Conservation (phyloP, 768 basidiomycete species). For the Chalciporus pseudorubinellus region DNA sequence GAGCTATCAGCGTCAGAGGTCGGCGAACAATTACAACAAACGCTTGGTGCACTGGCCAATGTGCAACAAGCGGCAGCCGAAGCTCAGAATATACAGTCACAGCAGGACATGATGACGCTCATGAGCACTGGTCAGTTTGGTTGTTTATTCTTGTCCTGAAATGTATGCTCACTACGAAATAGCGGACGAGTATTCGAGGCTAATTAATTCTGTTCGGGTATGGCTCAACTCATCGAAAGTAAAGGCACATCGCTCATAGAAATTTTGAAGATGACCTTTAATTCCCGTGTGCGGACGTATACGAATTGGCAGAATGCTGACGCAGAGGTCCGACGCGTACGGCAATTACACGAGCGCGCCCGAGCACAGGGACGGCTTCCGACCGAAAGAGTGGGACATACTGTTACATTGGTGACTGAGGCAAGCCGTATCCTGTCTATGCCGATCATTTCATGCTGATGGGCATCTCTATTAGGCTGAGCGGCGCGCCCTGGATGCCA, state of each 20-base stretch:
- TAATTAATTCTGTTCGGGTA: constrained; percentile 85
- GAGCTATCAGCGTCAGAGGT: constrained; percentile 78
- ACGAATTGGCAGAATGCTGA: constrained; percentile 81
- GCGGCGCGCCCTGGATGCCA: constrained; percentile 75
- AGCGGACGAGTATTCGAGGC: constrained; percentile 91
- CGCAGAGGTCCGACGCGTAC: constrained; percentile 65
- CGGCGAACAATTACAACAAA: constrained; percentile 66
- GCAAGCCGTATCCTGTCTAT: constrained; percentile 38
- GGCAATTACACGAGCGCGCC: constrained; percentile 77
- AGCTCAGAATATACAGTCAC: constrained; percentile 67
- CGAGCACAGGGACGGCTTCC: constrained; percentile 73
- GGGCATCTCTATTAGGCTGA: constrained; percentile 58
- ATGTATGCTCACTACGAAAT: constrained; percentile 7
- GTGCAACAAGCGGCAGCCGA: constrained; percentile 76
- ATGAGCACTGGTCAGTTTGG: constrained; percentile 61
- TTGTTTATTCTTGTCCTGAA: not conserved
- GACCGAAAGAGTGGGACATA: constrained; percentile 65
- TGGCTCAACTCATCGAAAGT: constrained; percentile 25
- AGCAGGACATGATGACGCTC: constrained; percentile 78
- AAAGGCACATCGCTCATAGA: not conserved
- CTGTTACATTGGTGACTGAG: constrained; percentile 80
- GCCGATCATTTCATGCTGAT: not conserved
- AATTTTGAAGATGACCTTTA: constrained; percentile 73
- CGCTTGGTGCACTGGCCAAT: constrained; percentile 67
- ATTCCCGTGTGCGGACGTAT: constrained; percentile 80